Conservation (phyloP, 108 stramenopile species). For the Nitzschia sp. region DNA sequence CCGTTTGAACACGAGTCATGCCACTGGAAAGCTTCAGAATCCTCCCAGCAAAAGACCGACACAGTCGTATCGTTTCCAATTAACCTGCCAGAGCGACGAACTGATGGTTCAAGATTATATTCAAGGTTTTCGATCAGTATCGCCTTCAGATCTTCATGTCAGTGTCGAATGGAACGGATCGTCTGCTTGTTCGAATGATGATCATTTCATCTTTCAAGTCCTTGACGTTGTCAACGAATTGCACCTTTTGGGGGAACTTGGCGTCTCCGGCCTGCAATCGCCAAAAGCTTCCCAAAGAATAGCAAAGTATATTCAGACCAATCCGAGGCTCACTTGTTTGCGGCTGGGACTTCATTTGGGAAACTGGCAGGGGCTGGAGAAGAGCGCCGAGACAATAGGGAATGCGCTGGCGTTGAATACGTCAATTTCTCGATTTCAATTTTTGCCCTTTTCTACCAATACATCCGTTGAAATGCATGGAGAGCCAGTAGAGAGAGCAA, state of each 20-base stretch:
- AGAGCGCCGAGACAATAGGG: not conserved
- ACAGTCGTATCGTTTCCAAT: not conserved
- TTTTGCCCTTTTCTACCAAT: not conserved
- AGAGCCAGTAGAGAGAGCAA: not conserved
- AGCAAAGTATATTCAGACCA: not conserved
- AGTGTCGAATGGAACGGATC: not conserved
- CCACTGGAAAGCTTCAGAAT: too few species aligned
- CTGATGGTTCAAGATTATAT: not conserved
- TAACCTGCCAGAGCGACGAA: not conserved
- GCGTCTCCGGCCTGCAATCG: not conserved
- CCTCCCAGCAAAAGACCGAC: too few species aligned
- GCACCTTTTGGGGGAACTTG: not conserved
- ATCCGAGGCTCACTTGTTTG: not conserved
- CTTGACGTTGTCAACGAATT: not conserved
- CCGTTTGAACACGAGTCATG: too few species aligned
- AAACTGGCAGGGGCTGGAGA: not conserved
- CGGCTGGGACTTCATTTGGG: not conserved
- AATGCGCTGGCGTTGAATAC: not conserved
- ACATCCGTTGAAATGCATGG: not conserved
- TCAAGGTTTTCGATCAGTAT: not conserved
- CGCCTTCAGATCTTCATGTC: not conserved
- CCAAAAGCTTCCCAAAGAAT: not conserved
- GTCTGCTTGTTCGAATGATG: not conserved
- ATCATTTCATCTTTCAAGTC: not conserved
- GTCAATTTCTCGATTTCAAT: not conserved